Evolutionary conservation across 2,329 filamentous ascomycete genomes (phyloP), one percentile per base, ranked within the genome.

Genomic region (Fusarium lyarnte): DNA sequence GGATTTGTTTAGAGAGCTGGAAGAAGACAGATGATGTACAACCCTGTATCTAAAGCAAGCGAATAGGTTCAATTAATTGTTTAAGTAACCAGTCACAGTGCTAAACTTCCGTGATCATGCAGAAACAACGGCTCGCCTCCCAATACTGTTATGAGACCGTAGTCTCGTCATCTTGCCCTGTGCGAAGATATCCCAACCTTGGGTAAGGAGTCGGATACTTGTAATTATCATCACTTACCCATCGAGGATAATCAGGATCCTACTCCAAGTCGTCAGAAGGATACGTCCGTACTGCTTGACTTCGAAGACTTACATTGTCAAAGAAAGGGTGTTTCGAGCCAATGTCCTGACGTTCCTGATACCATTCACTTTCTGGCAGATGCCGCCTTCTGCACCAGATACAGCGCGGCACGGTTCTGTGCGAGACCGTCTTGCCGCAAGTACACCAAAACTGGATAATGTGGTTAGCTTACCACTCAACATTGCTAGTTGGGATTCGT

Each of bases 321-420:
- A 75, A 74, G 25, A 59, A 75, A 0, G 72, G 72, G 33, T 69
- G 41, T 9, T 49, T 64, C 0, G 31, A 41, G 2, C 66, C 51
- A 25, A 54, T 2, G 3, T 54, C 35, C 2, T 51, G 8, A 5
- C 13, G 49, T 10, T 69, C 66, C 0, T 35, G 9, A 4, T 23
- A 10, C 72, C 73, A 75, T 27, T 75, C 43, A 1, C 10, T 16
- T 16, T 75, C 66, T 33, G 58, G 60, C 0, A 66, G 17, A 25
- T 75, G 73, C 1, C 70, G 60, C 3, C 73, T 58, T 39, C 46
- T 74, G 17, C 73, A 75, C 73, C 67, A 74, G 4, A 52, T 74
- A 7, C 73, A 75, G 10, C 73, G 57, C 0, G 63, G 33, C 0
- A 51, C 17, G 2, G 61, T 63, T 7, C 21, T 38, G 2, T 63